Base-by-base conservation (phyloP, 2,329 filamentous ascomycete species). In the Moelleriella libera region DNA sequence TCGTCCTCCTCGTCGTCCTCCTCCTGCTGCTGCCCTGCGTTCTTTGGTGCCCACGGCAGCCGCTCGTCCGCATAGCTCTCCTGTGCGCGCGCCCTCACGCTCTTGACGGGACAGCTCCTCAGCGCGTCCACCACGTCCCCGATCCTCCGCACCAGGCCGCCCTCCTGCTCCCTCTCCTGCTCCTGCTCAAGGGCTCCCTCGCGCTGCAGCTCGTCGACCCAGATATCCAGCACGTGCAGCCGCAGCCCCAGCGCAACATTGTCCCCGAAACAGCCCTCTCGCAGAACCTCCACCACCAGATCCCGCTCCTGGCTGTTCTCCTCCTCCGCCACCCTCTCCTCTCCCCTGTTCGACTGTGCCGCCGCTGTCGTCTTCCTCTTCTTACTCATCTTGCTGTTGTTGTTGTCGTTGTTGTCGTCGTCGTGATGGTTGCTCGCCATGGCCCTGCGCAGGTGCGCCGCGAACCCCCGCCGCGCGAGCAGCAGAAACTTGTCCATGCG, bases 401-500 rank as follows among this genome's bases (percentile, higher is more conserved):
- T 21, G 21, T 2, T 21, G 21, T 21, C 21, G 21, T 2, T 21
- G 21, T 21, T 3, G 21, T 58, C 57, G 58, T 48, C 63, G 61
- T n/a, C 50, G 54, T 14, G 21, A 3, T 56, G 63, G 65, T 71
- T 47, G 45, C 51, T 42, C 29, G 54, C 57, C 58, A 69, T 43
- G 30, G 54, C 57, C 58, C 69, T 72, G 50, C 54, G 64, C 52
- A 94, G 80, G 8, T 80, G 79, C n/a, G 83, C 80, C 39, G 76
- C 79, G 11, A 96, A 68, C 55, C 88, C 86, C 53, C 85, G 78
- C 46, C 92, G 76, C 49, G 94, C 83, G 14, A 97, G 74, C 55
- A 89, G 75, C 48, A 98, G 69, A 60, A 94, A 97, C 70, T 98
- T 98, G 67, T 98, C 88, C 70, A 97, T 82, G 41, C 87, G 78